These are phyloP conservation scores for Thermochaetoides thermophila DNA, from an alignment of 495 filamentous ascomycete species.

Conservation along the genomic window DNA sequence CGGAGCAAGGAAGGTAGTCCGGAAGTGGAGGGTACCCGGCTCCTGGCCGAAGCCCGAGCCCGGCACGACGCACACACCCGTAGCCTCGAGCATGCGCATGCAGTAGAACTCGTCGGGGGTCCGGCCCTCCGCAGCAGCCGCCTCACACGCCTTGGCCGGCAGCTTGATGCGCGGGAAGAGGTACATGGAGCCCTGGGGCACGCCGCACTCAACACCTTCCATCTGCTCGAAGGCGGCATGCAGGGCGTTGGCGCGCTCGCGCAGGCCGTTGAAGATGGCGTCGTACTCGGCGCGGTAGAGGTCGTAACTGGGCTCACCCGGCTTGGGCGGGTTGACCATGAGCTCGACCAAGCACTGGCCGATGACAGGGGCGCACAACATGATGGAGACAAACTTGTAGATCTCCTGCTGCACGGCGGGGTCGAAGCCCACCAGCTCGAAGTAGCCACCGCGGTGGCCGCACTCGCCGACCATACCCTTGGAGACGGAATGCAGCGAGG, in stretches of 20 bases:
- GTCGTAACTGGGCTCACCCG: slow-evolving; percentile 65
- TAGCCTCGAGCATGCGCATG: slow-evolving; percentile 76
- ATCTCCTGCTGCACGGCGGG: slow-evolving; percentile 76
- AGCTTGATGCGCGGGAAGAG: slow-evolving; percentile 88
- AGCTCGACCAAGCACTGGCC: slow-evolving; percentile 92
- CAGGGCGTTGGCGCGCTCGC: slow-evolving; percentile 64
- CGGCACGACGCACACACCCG: slow-evolving; percentile 88
- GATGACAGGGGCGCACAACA: slow-evolving; percentile 84
- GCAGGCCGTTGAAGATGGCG: slow-evolving; percentile 58
- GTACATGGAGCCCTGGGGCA: slow-evolving; percentile 90
- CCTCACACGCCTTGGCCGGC: slow-evolving; percentile 55
- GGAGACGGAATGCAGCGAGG: slow-evolving; percentile 68
- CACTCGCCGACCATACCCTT: slow-evolving; percentile 99
- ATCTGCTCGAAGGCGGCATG: slow-evolving; percentile 82
- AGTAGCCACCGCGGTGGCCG: slow-evolving; percentile 93
- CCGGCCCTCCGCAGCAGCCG: slow-evolving; percentile 57
- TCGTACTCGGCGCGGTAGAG: slow-evolving; percentile 77
- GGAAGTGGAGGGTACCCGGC: slow-evolving; percentile 81
- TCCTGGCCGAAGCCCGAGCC: slow-evolving; percentile 90
- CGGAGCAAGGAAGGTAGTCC: slow-evolving; percentile 91
- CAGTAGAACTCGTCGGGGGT: slow-evolving; percentile 88
- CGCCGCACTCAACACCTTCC: slow-evolving; percentile 85
- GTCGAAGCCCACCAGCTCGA: slow-evolving; percentile 84
- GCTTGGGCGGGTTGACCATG: slow-evolving; percentile 86
- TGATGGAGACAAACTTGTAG: slow-evolving; percentile 96